Conservation (phyloP, 768 basidiomycete species). For the Boletus reticulatus region DNA sequence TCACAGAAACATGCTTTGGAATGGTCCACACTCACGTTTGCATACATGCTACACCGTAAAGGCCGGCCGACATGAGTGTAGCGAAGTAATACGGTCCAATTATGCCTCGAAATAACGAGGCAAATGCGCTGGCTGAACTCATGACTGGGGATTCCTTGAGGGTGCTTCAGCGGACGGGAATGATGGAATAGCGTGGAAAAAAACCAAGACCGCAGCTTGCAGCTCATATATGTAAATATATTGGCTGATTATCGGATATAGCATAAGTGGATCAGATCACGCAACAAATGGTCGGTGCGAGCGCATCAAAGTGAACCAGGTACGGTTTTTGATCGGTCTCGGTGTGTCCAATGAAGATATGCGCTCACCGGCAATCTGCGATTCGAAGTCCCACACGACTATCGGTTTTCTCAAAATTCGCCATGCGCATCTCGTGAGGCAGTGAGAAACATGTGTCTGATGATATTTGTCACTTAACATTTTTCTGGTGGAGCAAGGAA, state of each 20-base stretch:
- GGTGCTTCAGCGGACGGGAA: not conserved
- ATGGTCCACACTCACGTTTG: constrained; percentile 5
- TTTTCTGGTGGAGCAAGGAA: no score
- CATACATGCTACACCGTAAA: constrained; percentile 9
- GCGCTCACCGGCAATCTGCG: no score
- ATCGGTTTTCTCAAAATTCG: no score
- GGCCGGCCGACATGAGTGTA: not conserved
- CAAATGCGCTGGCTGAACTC: not conserved
- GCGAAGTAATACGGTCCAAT: not conserved
- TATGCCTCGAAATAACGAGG: not conserved
- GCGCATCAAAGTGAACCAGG: no score
- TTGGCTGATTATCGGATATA: not conserved
- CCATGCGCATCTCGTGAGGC: no score
- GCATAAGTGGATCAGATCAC: not conserved
- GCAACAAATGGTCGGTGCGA: no score
- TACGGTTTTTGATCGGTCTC: no score
- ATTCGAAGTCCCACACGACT: no score
- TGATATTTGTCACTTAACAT: no score
- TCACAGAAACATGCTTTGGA: not conserved
- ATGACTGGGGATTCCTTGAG: not conserved
- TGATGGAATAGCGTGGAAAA: not conserved
- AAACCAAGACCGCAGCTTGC: not conserved
- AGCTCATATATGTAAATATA: not conserved
- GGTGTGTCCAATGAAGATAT: no score
- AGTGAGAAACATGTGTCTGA: no score